A percentile compares a stretch with the other conserved stretches of the same genome.
phyloP scores from a whole-genome alignment of 179 eudicot species.

The Heliamphora pulchella region DNA sequence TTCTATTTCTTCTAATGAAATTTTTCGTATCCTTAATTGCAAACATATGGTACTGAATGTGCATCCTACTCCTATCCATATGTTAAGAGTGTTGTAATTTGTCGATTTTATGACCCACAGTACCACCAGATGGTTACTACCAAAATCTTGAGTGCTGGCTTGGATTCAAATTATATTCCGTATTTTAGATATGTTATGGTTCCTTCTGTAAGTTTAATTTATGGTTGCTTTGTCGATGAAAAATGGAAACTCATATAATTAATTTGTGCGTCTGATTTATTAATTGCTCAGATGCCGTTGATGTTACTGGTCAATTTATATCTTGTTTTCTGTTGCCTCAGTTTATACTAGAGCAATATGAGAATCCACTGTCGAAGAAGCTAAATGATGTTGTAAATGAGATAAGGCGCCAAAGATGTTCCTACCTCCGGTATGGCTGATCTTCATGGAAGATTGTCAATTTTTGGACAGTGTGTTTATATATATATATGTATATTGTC shows the following conservation, averaged over 20 bases:
- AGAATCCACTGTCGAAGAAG: constrained; percentile 75
- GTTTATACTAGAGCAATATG: constrained; percentile 82
- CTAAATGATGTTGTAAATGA: constrained; percentile 77
- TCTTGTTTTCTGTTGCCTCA: constrained; percentile 25
- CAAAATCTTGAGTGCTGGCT: too few relatives aligned
- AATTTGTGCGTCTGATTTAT: neutral
- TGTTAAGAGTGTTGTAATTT: neutral
- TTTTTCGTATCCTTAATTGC: neutral
- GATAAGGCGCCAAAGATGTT: constrained; percentile 85
- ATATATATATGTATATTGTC: too few relatives aligned
- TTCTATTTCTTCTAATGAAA: neutral
- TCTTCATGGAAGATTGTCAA: neutral
- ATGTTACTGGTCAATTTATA: neutral
- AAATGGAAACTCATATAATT: neutral
- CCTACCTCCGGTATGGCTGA: constrained; percentile 67
- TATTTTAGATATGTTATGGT: neutral
- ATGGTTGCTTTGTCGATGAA: constrained; percentile 3
- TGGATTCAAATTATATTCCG: neutral
- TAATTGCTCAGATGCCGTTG: neutral
- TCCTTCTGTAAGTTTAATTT: neutral
- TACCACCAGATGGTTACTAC: too few relatives aligned
- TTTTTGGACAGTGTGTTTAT: neutral
- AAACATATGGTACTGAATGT: constrained; percentile 9
- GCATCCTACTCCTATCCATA: neutral
- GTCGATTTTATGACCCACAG: too few relatives aligned